phyloP scores from a whole-genome alignment of 2,329 filamentous ascomycete species.

The Scedosporium aurantiacum region DNA sequence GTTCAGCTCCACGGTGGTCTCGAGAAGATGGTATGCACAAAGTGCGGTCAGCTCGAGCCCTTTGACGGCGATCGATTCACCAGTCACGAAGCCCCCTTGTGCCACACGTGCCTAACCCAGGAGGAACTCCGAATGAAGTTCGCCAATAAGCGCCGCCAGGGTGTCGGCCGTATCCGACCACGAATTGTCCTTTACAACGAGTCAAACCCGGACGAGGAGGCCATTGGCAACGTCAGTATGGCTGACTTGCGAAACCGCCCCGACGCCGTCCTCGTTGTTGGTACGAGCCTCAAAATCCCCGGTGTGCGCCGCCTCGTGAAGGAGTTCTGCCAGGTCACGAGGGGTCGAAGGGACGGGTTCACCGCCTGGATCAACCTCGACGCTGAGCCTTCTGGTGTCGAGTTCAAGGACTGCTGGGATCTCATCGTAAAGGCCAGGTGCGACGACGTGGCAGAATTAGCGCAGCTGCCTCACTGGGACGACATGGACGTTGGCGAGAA shows the following conservation, averaged over 20 bases:
- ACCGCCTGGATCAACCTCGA: slow-evolving; percentile 94
- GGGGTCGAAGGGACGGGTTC: slow-evolving; percentile 69
- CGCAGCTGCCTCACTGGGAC: slow-evolving; percentile 51
- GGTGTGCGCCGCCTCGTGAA: slow-evolving; percentile 82
- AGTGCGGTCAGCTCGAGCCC: slow-evolving; percentile 66
- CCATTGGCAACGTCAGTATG: slow-evolving; percentile 81
- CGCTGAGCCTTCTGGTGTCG: slow-evolving; percentile 66
- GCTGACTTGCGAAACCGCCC: slow-evolving; percentile 77
- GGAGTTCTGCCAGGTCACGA: slow-evolving; percentile 81
- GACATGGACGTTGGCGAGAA: slow-evolving; percentile 40
- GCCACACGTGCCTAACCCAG: slow-evolving; percentile 59
- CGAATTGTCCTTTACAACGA: slow-evolving; percentile 97
- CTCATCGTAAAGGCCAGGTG: slow-evolving; percentile 77
- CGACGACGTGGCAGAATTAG: slow-evolving; percentile 72
- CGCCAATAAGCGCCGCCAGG: slow-evolving; percentile 83
- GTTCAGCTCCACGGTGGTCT: slow-evolving; percentile 90
- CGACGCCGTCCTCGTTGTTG: slow-evolving; percentile 88
- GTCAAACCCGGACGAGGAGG: slow-evolving; percentile 90
- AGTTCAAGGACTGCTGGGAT: slow-evolving; percentile 91
- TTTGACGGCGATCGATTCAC: slow-evolving; percentile 74
- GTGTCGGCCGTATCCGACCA: slow-evolving; percentile 78
- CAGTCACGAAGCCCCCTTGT: slow-evolving; percentile 73
- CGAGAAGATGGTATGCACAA: slow-evolving; percentile 93
- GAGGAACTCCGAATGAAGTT: slow-evolving; percentile 65
- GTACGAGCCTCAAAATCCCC: slow-evolving; percentile 90